Conservation (phyloP, 2,329 filamentous ascomycete genomes). For the Aspergillus puulaauensis region DNA sequence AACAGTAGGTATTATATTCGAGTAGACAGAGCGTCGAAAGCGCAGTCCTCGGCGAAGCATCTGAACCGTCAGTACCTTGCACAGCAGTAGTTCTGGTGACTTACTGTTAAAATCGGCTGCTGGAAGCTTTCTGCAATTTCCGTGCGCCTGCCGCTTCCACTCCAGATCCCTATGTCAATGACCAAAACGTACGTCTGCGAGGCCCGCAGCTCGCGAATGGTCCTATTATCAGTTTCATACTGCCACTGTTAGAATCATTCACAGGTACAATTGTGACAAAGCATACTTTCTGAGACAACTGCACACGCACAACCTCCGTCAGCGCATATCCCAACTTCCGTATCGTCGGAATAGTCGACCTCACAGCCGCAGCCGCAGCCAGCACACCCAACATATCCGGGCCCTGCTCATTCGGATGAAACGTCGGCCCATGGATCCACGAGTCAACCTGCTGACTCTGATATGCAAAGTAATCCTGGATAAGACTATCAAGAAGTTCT, state of each 20-base stretch:
- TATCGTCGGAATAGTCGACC: slow-evolving; percentile 38
- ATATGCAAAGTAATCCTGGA: slow-evolving; percentile 39
- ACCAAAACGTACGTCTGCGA: slow-evolving; percentile 52
- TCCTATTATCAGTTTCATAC: slow-evolving; percentile 44
- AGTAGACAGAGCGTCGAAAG: slow-evolving; percentile 58
- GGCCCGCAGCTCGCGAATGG: slow-evolving; percentile 54
- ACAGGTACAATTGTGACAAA: slow-evolving; percentile 36
- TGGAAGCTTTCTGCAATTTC: slow-evolving; percentile 60
- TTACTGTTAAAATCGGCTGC: slow-evolving; percentile 51
- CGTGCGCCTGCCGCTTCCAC: slow-evolving; percentile 59
- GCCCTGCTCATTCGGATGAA: slow-evolving; percentile 36
- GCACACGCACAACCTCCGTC: slow-evolving; percentile 39
- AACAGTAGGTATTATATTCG: slow-evolving; percentile 50
- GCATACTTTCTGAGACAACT: slow-evolving; percentile 59
- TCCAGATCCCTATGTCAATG: slow-evolving; percentile 58
- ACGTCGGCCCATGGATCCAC: slow-evolving; percentile 40
- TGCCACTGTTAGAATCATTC: slow-evolving; percentile 16
- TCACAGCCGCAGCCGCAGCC: slow-evolving; percentile 38
- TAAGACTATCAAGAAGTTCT: slow-evolving; percentile 39
- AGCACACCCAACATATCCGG: slow-evolving; percentile 40
- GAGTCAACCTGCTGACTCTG: slow-evolving; percentile 40
- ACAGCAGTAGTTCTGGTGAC: background rate
- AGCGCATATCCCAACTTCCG: slow-evolving; percentile 44
- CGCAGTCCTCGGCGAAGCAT: slow-evolving; percentile 59
- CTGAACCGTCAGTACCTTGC: slow-evolving; percentile 19